Evolutionary conservation across 106 monocot species (phyloP).

Genomic region (Dioscorea alata): DNA sequence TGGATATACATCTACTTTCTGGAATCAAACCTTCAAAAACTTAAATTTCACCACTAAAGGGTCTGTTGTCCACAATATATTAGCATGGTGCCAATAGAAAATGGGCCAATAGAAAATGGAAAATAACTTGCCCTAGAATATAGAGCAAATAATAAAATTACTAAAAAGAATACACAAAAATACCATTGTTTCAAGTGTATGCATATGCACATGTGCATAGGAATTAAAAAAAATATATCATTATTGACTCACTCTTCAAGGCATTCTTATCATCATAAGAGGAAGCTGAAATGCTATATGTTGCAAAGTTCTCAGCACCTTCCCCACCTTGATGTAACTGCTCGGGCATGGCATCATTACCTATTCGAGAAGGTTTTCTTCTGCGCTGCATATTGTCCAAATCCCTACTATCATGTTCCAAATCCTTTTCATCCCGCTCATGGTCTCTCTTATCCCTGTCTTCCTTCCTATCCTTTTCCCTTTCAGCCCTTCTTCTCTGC

Average conservation of each 20-base stretch:
- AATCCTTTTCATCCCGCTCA: slow-evolving; percentile 52
- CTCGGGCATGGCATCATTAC: not conserved
- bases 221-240: too few species aligned
- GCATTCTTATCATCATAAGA: slow-evolving; percentile 73
- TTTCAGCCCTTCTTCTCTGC: slow-evolving; percentile 48
- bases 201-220: too few species aligned
- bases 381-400: slow-evolving; percentile 26
- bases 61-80: too few species aligned
- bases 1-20: too few species aligned
- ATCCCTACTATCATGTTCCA: slow-evolving; percentile 59
- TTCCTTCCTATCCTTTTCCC: slow-evolving; percentile 80
- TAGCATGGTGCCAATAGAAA: too few species aligned
- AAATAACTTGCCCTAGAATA: too few species aligned
- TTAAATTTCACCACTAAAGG: too few species aligned
- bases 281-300: slow-evolving; percentile 48
- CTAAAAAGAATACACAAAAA: too few species aligned
- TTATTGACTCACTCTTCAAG: slow-evolving; percentile 5
- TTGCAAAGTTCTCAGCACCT: slow-evolving; percentile 48
- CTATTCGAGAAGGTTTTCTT: slow-evolving; percentile 44
- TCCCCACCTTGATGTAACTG: slow-evolving; percentile 15
- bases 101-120: too few species aligned
- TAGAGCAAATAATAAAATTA: too few species aligned
- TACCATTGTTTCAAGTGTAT: too few species aligned
- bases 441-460: slow-evolving; percentile 59
- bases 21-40: too few species aligned